These are phyloP conservation scores for Heimioporus sp. DNA, from an alignment of 768 basidiomycete genomes.

Conservation along the genomic window DNA sequence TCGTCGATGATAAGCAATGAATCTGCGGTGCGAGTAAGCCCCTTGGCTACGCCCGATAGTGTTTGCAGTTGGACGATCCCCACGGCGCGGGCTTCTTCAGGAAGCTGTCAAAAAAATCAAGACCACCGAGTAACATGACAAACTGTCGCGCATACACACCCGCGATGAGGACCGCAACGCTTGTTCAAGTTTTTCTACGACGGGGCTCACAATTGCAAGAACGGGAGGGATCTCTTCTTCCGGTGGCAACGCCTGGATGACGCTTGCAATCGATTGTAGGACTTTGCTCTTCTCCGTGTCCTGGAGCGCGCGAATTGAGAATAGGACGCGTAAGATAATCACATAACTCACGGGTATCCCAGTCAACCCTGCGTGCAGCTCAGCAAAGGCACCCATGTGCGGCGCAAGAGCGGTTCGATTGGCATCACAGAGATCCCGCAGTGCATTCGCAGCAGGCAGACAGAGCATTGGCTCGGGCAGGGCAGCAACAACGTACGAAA, in stretches of 20 bases:
- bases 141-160: conserved; percentile 37
- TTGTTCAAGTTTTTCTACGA: conserved; percentile 66
- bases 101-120: conserved; percentile 42
- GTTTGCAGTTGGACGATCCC: conserved; percentile 76
- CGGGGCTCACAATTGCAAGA: conserved; percentile 73
- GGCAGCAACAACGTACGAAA: conserved; percentile 69
- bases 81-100: conserved; percentile 65
- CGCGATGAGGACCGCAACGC: conserved; percentile 53
- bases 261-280: conserved; percentile 88
- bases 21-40: conserved; percentile 77
- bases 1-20: conserved; percentile 58
- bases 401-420: conserved; percentile 82
- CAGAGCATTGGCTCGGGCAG: conserved; percentile 63
- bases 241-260: conserved; percentile 86
- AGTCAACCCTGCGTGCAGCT: conserved; percentile 74
- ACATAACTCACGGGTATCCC: conserved; percentile 61
- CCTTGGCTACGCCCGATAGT: conserved; percentile 82
- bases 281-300: conserved; percentile 89
- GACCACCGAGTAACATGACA: not conserved
- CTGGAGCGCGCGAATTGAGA: conserved; percentile 32
- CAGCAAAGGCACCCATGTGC: conserved; percentile 82
- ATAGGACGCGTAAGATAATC: not conserved
- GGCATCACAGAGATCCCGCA: conserved; percentile 86
- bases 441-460: conserved; percentile 73
- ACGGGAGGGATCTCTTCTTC: conserved; percentile 76